Conservation (phyloP, 306 rosid genomes). For the Hippophae rhamnoides region DNA sequence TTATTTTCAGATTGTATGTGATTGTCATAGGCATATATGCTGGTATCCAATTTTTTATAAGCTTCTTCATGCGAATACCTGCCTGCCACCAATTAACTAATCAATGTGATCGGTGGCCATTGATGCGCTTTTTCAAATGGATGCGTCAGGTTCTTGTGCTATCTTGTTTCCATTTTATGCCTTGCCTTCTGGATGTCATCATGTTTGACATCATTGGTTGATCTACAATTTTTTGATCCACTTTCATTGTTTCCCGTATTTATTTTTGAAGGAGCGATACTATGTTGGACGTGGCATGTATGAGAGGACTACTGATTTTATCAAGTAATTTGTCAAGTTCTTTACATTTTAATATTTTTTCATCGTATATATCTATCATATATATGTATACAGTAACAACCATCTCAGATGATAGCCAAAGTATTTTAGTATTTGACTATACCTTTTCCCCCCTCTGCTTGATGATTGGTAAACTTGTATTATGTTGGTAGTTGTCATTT, state of each 20-base stretch:
- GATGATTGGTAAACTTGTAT: no score
- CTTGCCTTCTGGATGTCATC: conserved; percentile 8
- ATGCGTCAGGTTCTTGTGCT: conserved; percentile 71
- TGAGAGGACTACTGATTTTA: conserved; percentile 79
- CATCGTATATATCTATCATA: background rate
- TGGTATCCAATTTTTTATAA: conserved; percentile 69
- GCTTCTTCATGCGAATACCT: conserved; percentile 85
- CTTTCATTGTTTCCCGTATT: conserved; percentile 12
- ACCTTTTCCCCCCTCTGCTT: no score
- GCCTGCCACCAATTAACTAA: conserved; percentile 66
- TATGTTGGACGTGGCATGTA: conserved; percentile 96
- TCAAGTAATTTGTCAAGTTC: conserved; percentile 43
- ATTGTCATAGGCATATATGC: conserved; percentile 73
- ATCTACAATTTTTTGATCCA: conserved; percentile 14
- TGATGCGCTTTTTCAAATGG: conserved; percentile 83
- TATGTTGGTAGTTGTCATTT: no score
- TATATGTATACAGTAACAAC: no score
- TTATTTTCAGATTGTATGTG: conserved; percentile 49
- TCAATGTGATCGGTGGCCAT: conserved; percentile 82
- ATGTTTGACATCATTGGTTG: conserved; percentile 14
- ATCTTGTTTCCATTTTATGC: conserved; percentile 1
- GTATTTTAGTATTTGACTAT: no score
- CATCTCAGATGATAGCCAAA: no score
- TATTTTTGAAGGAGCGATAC: conserved; percentile 61
- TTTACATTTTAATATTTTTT: background rate